Evolutionary conservation across 345 rosid genomes (phyloP), one percentile per base, ranked within the genome.

Genomic region (Gossypium mustelinum): DNA sequence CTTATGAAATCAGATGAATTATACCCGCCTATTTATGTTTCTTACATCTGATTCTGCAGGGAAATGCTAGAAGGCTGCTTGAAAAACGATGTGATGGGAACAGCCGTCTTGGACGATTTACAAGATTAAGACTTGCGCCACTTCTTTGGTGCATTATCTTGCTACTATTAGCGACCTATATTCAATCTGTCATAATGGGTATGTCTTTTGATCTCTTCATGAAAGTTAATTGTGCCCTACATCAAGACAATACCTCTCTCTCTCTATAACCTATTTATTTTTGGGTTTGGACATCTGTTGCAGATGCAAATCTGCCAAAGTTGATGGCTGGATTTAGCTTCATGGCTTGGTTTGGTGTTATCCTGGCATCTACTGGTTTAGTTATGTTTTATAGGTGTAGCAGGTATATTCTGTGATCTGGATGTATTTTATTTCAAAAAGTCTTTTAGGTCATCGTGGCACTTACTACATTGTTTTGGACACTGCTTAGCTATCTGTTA

Each of bases 81-180:
- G 97, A 93, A 60, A 93, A 89, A 78, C 86, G 89, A 13, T 93
- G 92, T 60, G 91, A 90, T 70, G 92, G 90, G 72, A 91, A 78
- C 78, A 90, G 81, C 76, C 83, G 83, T 73, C 77, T 95, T 70
- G 98, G 97, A 79, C 86, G 76, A 57, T 84, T 95, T 77, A 82
- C 97, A 76, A 95, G 90, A 82, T 77, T 93, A 65, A 94, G 97
- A 72, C 99, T 87, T 81, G 98, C 98, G 59, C 98, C 97, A 44
- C 34, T 85, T 54, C 91, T 93, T 76, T 90, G 98, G 94, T 80
- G 76, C 80, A 29, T 87, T 66, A 93, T 93, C 73, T 73, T 92
- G 63, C 74, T 89, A 83, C 82, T 95, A 65, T 82, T 95, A 70
- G 79, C 76, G 77, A 81, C 86, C 63, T 95, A 93, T 85, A 84